Base-by-base conservation (phyloP, 371 early-diverging fungal genomes). In the Mortierella sp. region DNA sequence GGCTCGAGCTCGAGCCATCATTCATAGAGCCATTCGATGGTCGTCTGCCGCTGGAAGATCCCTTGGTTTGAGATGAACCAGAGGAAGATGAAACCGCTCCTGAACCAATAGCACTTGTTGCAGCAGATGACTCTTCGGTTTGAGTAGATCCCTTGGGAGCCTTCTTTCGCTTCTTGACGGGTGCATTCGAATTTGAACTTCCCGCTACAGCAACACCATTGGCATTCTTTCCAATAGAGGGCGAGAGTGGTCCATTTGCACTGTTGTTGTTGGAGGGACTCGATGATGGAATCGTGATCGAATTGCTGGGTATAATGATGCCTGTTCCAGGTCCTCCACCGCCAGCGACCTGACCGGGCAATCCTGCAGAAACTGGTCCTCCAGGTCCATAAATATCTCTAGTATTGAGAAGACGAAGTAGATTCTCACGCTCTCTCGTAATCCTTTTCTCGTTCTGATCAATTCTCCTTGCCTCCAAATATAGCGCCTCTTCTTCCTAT, bases 401-500 rank as follows among this genome's bases (percentile, higher is more conserved):
- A 9, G 88, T 83, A 58, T 87, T 88, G 47, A 92, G 86, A 47
- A 89, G 84, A 39, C 89, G 90, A 35, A 93, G 85, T 66, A 95
- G 69, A 61, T 86, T 86, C 66, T 96, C 95, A 43, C 97, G 90
- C 66, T 96, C 96, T 35, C 86, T 87, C 2, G 91, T 79, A 59
- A 96, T 87, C 68, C 87, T 85, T 22, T 87, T 87, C 83, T 96
- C 94, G 64, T 92, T 93, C 49, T 89, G 88, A 68, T 96, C 95
- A 51, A 96, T 91, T 43, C 93, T 88, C 18, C 91, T 88, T 5
- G 94, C 92, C 80, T 96, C 95, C 39, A 90, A 66, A 40, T 92
- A 88, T 24, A 97, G 79, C 18, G 89, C 86, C 69, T 94, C 94
- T 72, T 96, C 97, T 75, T 97, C 96, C 84, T 87, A 72, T 12